phyloP scores from a whole-genome alignment of 1,284 basidiomycete genomes.

The Pseudozyma thailandica region DNA sequence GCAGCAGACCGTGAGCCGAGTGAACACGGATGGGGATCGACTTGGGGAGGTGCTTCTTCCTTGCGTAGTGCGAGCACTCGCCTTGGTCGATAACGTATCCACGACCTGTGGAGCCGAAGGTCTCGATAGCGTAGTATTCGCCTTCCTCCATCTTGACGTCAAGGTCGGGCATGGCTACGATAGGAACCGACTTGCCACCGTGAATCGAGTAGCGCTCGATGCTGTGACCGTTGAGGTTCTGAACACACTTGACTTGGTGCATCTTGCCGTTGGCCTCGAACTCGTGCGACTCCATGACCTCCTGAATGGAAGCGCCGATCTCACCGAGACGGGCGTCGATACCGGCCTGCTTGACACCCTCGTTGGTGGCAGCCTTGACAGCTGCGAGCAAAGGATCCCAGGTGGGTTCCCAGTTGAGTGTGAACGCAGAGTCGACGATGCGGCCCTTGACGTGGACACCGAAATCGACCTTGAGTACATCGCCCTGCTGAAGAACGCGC shows the following conservation, averaged over 20 bases:
- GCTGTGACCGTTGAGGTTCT: slow-evolving; percentile 67
- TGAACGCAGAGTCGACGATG: slow-evolving; percentile 96
- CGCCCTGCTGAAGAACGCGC: slow-evolving; percentile 82
- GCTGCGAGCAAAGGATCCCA: slow-evolving; percentile 90
- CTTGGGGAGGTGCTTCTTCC: slow-evolving; percentile 75
- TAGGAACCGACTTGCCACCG: slow-evolving; percentile 82
- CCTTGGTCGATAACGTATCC: slow-evolving; percentile 89
- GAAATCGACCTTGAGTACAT: slow-evolving; percentile 96
- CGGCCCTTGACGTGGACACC: slow-evolving; percentile 95
- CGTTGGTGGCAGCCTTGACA: slow-evolving; percentile 91
- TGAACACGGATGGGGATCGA: slow-evolving; percentile 74
- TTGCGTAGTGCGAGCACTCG: slow-evolving; percentile 87
- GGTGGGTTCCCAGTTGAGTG: slow-evolving; percentile 85
- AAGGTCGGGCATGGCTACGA: slow-evolving; percentile 83
- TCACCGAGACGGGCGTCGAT: slow-evolving; percentile 96
- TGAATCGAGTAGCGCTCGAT: slow-evolving; percentile 66
- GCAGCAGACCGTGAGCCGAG: slow-evolving; percentile 85
- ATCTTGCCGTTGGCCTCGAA: slow-evolving; percentile 88
- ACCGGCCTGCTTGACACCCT: slow-evolving; percentile 80
- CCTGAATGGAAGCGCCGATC: slow-evolving; percentile 90
- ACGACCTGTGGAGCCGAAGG: slow-evolving; percentile 95
- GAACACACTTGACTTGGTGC: slow-evolving; percentile 72
- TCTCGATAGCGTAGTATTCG: slow-evolving; percentile 99
- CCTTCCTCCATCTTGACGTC: slow-evolving; percentile 98
- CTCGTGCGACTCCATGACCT: slow-evolving; percentile 99